Evolutionary conservation across 805 yeast species (phyloP), one percentile per base, ranked within the genome.

Genomic region (Pachysolen tannophilus): DNA sequence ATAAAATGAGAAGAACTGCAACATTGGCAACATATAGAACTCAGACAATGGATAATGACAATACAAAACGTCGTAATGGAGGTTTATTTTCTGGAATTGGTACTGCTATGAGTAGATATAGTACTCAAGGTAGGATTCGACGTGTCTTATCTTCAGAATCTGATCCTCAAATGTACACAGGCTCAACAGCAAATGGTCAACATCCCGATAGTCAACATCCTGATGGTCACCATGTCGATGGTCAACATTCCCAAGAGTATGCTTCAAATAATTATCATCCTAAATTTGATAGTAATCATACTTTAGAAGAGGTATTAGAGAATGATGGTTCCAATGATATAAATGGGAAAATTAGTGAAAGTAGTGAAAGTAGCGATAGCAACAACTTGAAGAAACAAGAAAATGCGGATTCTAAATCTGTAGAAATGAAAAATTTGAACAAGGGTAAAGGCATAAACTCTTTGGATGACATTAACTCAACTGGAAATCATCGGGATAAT

Each of bases 1-100:
- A 78, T 55, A 74, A 75, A 50, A 77, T 87, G 82, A 74, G 98
- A 48, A 67, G 95, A 41, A 75, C 87, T 0, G 78, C 81, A 7
- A 82, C 92, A 2, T 50, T 80, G 34, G 77, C 82, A 16, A 79
- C 80, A 1, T 43, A 55, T 26, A 41, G 59, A 39, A 45, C 58
- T 1, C 50, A 45, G 29, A 56, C 62, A 1, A 45, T 49, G 49
- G 49, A 46, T 4, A 40, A 41, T 20, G 30, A 23, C n/a, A 24
- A 33, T 17, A 18, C 37, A 8, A 34, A 28, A 20, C 34, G 20
- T 13, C 28, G 33, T 8, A 37, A 23, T 20, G 30, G 21, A 26
- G 26, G 15, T n/a, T n/a, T n/a, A n/a, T n/a, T n/a, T n/a, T n/a
- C n/a, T n/a, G n/a, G n/a, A n/a, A n/a, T n/a, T n/a, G n/a, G n/a